Conservation (phyloP, 2,329 filamentous ascomycete species). For the Aspergillus sp. region DNA sequence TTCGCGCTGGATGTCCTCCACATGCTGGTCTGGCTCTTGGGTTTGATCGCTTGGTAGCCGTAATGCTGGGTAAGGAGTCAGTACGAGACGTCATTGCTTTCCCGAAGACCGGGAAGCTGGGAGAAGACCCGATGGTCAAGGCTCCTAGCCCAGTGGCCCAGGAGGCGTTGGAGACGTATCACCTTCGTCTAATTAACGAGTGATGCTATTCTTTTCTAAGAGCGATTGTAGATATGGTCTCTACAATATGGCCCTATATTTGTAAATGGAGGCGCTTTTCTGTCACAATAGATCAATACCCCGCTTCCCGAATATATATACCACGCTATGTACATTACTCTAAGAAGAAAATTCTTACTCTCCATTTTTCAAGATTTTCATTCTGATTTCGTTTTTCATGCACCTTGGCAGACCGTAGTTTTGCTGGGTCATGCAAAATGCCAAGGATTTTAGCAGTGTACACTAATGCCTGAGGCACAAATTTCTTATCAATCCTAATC, state of each 20-base stretch:
- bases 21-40: constrained; percentile 92
- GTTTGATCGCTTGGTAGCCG: constrained; percentile 80
- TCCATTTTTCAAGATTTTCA: background rate
- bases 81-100: constrained; percentile 96
- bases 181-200: constrained; percentile 45
- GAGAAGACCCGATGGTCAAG: constrained; percentile 79
- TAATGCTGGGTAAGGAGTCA: constrained; percentile 73
- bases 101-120: constrained; percentile 87
- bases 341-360: background rate
- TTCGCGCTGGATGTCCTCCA: constrained; percentile 84
- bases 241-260: background rate
- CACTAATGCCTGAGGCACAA: too few species aligned
- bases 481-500: background rate
- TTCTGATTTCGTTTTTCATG: background rate
- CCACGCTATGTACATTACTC: background rate
- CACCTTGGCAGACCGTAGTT: too few species aligned
- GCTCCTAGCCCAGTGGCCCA: constrained; percentile 70
- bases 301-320: background rate
- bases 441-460: too few species aligned
- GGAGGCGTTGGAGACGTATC: constrained; percentile 60
- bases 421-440: too few species aligned
- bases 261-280: background rate
- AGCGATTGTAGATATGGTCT: background rate
- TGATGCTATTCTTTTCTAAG: background rate
- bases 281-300: background rate